phyloP scores from a whole-genome alignment of 2,329 filamentous ascomycete genomes.

The Arthrobotrys pseudoclavata region DNA sequence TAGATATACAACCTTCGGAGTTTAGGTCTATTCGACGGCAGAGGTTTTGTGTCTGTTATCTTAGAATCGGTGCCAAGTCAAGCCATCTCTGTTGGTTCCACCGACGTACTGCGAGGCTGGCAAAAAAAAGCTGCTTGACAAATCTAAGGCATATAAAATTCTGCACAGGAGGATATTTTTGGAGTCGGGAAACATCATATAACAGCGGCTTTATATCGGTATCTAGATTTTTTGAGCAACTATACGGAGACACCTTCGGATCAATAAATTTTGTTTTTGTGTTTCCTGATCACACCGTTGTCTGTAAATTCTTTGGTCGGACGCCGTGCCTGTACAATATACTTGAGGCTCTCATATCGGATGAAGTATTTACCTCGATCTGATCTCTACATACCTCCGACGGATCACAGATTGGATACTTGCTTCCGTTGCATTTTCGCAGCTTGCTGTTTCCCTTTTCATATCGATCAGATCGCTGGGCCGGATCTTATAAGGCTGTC shows the following conservation, averaged over 20 bases:
- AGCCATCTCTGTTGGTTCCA: slow-evolving; percentile 16
- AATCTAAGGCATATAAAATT: not conserved
- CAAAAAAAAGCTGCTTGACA: not conserved
- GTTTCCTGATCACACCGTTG: not conserved
- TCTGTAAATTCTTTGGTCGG: not conserved
- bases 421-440: not conserved
- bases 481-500: slow-evolving; percentile 48
- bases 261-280: not conserved
- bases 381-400: not conserved
- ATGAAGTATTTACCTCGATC: slow-evolving; percentile 10
- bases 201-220: slow-evolving; percentile 25
- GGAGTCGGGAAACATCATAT: slow-evolving; percentile 21
- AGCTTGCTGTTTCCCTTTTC: not conserved
- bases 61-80: not conserved
- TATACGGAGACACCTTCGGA: slow-evolving; percentile 6
- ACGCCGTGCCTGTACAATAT: not conserved
- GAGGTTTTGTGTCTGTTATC: not conserved
- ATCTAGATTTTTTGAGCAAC: slow-evolving; percentile 25
- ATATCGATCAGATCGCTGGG: not conserved
- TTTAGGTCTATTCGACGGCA: not conserved
- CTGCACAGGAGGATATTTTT: slow-evolving; percentile 16
- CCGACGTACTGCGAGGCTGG: not conserved
- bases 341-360: not conserved
- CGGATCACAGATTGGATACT: not conserved
- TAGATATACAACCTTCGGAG: slow-evolving; percentile 17